Percentiles rank a stretch among this genome's conserved stretches.
Conservation (phyloP, 75 land plant genomes). For the Cunninghamia lanceolata region DNA sequence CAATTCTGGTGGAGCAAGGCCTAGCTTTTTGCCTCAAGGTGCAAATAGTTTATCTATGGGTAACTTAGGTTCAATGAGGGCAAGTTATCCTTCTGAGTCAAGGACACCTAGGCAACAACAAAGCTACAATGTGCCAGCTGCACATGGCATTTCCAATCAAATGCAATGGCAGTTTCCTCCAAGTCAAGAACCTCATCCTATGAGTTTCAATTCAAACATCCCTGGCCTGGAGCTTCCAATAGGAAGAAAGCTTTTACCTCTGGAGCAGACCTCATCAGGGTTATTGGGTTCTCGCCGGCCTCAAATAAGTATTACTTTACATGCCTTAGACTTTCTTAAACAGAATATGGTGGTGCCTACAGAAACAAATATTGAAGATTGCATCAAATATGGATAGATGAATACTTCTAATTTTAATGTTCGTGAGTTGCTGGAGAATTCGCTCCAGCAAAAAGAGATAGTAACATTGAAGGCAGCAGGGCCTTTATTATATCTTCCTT, state of each 20-base stretch:
- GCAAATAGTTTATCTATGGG: neutral
- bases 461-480: slow-evolving; percentile 34
- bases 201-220: slow-evolving; percentile 12
- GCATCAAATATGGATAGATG: slow-evolving; percentile 49
- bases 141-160: slow-evolving; percentile 5
- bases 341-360: slow-evolving; percentile 50
- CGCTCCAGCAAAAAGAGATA: slow-evolving; percentile 41
- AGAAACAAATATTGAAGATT: slow-evolving; percentile 55
- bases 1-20: neutral
- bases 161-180: neutral
- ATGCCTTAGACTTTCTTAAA: slow-evolving; percentile 43
- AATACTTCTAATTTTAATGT: slow-evolving; percentile 38
- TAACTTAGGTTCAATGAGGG: neutral
- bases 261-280: neutral
- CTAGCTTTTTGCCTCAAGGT: neutral
- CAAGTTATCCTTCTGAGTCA: slow-evolving; percentile 3
- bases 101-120: neutral
- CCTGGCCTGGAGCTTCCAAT: neutral
- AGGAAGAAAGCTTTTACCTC: slow-evolving; percentile 9
- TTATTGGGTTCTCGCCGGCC: slow-evolving; percentile 13
- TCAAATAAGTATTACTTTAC: slow-evolving; percentile 33
- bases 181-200: neutral
- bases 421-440: slow-evolving; percentile 31
- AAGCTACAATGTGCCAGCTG: neutral
- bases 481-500: slow-evolving; percentile 32